These are phyloP conservation scores for Trichocladium antarcticum DNA, from an alignment of 495 filamentous ascomycete genomes.

Conservation along the genomic window DNA sequence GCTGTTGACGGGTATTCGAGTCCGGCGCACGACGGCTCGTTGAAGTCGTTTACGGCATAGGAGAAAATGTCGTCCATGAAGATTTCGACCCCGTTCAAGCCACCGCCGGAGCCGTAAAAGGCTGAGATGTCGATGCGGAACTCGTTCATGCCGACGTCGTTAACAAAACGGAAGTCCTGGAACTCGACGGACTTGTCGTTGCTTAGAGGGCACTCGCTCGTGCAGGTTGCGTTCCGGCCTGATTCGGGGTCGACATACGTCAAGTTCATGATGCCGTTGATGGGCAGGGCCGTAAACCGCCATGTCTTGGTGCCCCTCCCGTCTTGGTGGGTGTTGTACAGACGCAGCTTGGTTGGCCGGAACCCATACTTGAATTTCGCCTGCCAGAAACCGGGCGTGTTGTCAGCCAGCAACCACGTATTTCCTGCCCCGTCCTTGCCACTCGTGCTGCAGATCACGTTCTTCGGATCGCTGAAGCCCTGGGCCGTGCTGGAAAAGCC, in stretches of 20 bases:
- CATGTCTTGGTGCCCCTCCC: conserved; percentile 80
- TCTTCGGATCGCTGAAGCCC: conserved; percentile 68
- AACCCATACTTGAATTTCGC: conserved; percentile 75
- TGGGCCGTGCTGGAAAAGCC: conserved; percentile 45
- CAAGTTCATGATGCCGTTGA: conserved; percentile 92
- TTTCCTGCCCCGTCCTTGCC: conserved; percentile 53
- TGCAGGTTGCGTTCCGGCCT: conserved; percentile 55
- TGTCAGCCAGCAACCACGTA: conserved; percentile 78
- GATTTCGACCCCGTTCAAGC: conserved; percentile 80
- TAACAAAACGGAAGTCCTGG: conserved; percentile 88
- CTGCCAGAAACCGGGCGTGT: conserved; percentile 70
- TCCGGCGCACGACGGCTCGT: conserved; percentile 72
- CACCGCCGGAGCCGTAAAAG: conserved; percentile 80
- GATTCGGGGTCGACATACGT: conserved; percentile 72
- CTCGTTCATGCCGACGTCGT: conserved; percentile 74
- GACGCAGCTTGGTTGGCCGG: conserved; percentile 68
- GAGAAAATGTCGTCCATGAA: conserved; percentile 76
- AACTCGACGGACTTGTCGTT: conserved; percentile 49
- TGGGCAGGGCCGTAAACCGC: conserved; percentile 67
- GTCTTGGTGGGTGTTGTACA: conserved; percentile 82
- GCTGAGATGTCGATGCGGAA: conserved; percentile 75
- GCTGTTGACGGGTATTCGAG: conserved; percentile 53
- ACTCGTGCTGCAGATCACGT: conserved; percentile 71
- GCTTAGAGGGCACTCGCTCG: conserved; percentile 68
- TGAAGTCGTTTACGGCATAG: conserved; percentile 77